These are phyloP conservation scores for Dipodascus albidus DNA, from an alignment of 805 yeast genomes.

Conservation along the genomic window DNA sequence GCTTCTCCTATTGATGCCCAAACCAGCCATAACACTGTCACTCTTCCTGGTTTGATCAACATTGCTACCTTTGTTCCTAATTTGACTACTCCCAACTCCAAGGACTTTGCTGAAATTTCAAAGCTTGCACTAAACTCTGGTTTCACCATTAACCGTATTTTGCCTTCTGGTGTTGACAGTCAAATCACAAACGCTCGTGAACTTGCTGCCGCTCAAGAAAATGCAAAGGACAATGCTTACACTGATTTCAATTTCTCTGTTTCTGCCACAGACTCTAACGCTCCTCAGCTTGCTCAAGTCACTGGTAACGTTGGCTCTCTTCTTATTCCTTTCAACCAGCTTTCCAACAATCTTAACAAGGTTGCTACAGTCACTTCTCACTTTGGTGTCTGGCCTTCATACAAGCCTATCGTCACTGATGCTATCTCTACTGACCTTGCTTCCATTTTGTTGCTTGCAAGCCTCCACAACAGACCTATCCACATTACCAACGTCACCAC, in stretches of 20 bases:
- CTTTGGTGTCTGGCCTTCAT: conserved; percentile 72
- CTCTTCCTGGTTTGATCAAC: conserved; percentile 80
- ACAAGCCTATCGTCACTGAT: conserved; percentile 81
- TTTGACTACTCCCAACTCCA: conserved; percentile 36
- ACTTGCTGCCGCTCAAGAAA: conserved; percentile 50
- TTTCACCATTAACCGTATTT: conserved; percentile 72
- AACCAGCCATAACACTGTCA: conserved; percentile 73
- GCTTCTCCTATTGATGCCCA: conserved; percentile 77
- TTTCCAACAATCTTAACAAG: conserved; percentile 42
- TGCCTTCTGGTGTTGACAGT: conserved; percentile 61
- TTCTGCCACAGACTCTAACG: conserved; percentile 69
- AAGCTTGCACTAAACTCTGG: conserved; percentile 72
- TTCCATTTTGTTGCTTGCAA: conserved; percentile 80
- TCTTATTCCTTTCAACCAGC: conserved; percentile 69
- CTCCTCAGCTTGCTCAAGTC: conserved; percentile 47
- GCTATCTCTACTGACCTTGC: conserved; percentile 89
- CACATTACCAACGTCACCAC: conserved; percentile 82
- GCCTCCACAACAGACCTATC: conserved; percentile 71
- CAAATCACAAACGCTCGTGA: conserved; percentile 54
- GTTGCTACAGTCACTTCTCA: conserved; percentile 73
- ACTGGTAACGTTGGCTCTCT: conserved; percentile 63
- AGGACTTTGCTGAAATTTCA: conserved; percentile 55
- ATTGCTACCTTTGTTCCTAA: conserved; percentile 70
- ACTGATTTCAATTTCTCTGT: conserved; percentile 77
- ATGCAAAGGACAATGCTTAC: conserved; percentile 42